phyloP scores from a whole-genome alignment of 1,284 basidiomycete species.

The Tilletiopsis washingtonensis region DNA sequence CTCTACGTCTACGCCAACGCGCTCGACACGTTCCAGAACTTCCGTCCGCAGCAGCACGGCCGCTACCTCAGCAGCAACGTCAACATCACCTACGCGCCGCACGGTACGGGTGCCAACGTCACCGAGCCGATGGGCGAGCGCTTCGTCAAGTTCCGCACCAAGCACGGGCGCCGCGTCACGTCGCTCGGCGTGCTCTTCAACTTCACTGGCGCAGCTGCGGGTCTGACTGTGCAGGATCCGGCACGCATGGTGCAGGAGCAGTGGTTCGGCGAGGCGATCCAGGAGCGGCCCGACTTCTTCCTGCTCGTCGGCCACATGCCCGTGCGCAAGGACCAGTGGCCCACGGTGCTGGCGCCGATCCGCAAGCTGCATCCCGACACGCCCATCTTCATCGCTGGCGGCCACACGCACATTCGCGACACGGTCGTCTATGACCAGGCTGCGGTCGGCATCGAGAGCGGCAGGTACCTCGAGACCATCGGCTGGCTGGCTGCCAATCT shows the following conservation, averaged over 20 bases:
- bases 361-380: slow-evolving; percentile 32
- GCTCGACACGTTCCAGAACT: slow-evolving; percentile 70
- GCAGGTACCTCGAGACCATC: slow-evolving; percentile 37
- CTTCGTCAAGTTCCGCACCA: slow-evolving; percentile 28
- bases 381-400: slow-evolving; percentile 38
- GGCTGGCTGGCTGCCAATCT: slow-evolving; percentile 26
- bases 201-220: slow-evolving; percentile 32
- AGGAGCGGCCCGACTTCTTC: slow-evolving; percentile 36
- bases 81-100: slow-evolving; percentile 20
- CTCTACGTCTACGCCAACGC: slow-evolving; percentile 70
- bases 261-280: slow-evolving; percentile 38
- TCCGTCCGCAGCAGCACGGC: slow-evolving; percentile 56
- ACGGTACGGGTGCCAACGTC: slow-evolving; percentile 10
- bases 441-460: slow-evolving; percentile 39
- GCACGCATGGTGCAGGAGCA: slow-evolving; percentile 36
- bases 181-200: slow-evolving; percentile 40
- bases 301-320: slow-evolving; percentile 44
- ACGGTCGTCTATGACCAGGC: slow-evolving; percentile 33
- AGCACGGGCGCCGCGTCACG: slow-evolving; percentile 30
- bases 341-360: slow-evolving; percentile 31
- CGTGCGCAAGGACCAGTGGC: slow-evolving; percentile 37
- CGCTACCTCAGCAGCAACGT: slow-evolving; percentile 36
- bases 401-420: slow-evolving; percentile 44
- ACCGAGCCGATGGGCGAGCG: slow-evolving; percentile 34
- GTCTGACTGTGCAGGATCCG: slow-evolving; percentile 31